Conservation (phyloP, 1,284 basidiomycete genomes). For the Tylopilus orsonianus region DNA sequence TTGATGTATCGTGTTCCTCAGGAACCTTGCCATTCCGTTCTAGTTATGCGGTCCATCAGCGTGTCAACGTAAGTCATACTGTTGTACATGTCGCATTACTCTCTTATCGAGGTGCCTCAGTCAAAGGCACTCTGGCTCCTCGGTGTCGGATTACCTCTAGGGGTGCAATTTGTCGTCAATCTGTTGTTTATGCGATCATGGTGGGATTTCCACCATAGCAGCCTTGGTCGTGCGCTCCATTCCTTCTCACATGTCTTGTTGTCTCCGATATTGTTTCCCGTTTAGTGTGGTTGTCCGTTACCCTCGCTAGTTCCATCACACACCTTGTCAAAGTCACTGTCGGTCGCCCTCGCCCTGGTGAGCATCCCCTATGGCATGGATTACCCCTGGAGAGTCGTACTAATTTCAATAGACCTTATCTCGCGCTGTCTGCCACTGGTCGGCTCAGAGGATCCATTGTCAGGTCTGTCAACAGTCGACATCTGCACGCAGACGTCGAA, state of each 20-base stretch:
- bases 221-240: conserved; percentile 50
- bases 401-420: conserved; percentile 47
- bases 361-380: not conserved
- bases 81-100: not conserved
- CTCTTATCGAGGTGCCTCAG: conserved; percentile 21
- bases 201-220: conserved; percentile 71
- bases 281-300: conserved; percentile 53
- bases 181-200: conserved; percentile 51
- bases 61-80: conserved; percentile 52
- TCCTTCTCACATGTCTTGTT: not conserved
- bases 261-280: not conserved
- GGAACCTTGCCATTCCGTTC: not conserved
- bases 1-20: not conserved
- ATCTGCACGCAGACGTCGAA: conserved; percentile 64
- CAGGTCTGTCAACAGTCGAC: conserved; percentile 57
- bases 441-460: conserved; percentile 53
- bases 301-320: conserved; percentile 62
- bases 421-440: conserved; percentile 60
- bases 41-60: conserved; percentile 60
- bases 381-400: not conserved
- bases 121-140: conserved; percentile 46
- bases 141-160: conserved; percentile 46
- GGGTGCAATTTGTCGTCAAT: conserved; percentile 52
- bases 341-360: conserved; percentile 67
- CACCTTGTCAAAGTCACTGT: conserved; percentile 66